phyloP scores from a whole-genome alignment of 2,329 filamentous ascomycete genomes.

The Zymoseptoria crescenta region DNA sequence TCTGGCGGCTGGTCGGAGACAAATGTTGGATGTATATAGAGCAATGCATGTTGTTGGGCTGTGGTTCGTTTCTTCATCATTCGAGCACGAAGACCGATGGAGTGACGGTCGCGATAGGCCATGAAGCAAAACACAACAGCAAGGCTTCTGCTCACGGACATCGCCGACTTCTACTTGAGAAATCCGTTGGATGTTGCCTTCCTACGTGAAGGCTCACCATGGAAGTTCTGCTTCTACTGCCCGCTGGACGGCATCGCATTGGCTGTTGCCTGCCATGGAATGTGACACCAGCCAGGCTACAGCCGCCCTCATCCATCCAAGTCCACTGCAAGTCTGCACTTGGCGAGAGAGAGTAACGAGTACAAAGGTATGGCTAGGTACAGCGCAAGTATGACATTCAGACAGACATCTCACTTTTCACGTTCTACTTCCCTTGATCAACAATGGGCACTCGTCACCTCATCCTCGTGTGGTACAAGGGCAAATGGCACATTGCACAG shows the following conservation, averaged over 20 bases:
- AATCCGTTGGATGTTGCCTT: not conserved
- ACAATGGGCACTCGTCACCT: slow-evolving; percentile 17
- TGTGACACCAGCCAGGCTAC: not conserved
- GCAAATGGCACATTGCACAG: slow-evolving; percentile 20
- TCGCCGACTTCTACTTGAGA: not conserved
- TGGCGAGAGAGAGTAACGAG: not conserved
- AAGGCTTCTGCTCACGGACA: not conserved
- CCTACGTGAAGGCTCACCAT: not conserved
- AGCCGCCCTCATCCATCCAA: not conserved
- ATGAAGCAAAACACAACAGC: too few species aligned
- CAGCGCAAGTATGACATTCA: not conserved
- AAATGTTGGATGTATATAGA: too few species aligned
- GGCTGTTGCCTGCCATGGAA: not conserved
- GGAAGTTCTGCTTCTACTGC: not conserved
- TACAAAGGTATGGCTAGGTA: not conserved
- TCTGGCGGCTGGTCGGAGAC: too few species aligned
- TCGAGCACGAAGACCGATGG: too few species aligned
- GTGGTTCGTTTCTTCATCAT: too few species aligned
- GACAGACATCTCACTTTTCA: too few species aligned
- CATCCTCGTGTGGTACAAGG: slow-evolving; percentile 17
- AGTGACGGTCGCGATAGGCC: too few species aligned
- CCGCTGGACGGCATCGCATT: not conserved
- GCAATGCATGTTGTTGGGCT: too few species aligned
- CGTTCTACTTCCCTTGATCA: not conserved
- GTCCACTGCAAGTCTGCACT: not conserved